Evolutionary conservation across 805 yeast genomes (phyloP).

Genomic region (Myxozyma monticola): DNA sequence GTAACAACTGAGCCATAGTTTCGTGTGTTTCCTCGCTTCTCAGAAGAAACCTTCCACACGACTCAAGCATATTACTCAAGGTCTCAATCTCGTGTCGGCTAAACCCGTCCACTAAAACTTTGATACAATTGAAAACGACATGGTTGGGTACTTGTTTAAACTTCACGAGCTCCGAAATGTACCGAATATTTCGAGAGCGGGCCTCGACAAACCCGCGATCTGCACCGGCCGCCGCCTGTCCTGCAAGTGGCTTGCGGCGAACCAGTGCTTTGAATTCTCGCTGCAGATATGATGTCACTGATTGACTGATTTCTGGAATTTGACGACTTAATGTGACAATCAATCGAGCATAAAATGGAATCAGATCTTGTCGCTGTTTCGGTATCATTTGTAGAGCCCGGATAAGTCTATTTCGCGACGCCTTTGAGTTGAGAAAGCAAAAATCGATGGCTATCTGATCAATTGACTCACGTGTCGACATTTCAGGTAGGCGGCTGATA

Average conservation of each 20-base stretch:
- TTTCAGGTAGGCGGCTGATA: conserved; percentile 19
- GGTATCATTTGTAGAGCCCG: conserved; percentile 53
- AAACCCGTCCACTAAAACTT: conserved; percentile 55
- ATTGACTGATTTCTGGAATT: conserved; percentile 53
- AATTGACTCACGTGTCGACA: conserved; percentile 30
- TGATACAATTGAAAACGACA: conserved; percentile 69
- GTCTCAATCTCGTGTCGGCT: conserved; percentile 65
- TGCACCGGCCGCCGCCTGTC: conserved; percentile 3
- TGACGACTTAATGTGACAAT: conserved; percentile 56
- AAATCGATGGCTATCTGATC: conserved; percentile 40
- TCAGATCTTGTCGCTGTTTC: conserved; percentile 40
- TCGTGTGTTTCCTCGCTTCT: conserved; percentile 56
- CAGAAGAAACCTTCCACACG: conserved; percentile 66
- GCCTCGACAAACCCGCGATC: conserved; percentile 17
- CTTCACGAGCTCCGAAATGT: conserved; percentile 73
- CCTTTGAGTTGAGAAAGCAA: conserved; percentile 60
- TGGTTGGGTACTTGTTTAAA: conserved; percentile 72
- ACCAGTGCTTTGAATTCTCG: conserved; percentile 33
- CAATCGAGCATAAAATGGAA: conserved; percentile 61
- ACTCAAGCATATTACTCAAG: conserved; percentile 67
- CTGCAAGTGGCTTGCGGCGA: conserved; percentile 4
- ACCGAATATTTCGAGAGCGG: conserved; percentile 46
- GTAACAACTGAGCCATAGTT: conserved; percentile 64
- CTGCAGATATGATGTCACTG: conserved; percentile 57
- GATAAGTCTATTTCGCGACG: conserved; percentile 62